A percentile compares a stretch with the other conserved stretches of the same genome.
Conservation (phyloP, 257 asterid genomes). For the Thymus quinquecostatus region DNA sequence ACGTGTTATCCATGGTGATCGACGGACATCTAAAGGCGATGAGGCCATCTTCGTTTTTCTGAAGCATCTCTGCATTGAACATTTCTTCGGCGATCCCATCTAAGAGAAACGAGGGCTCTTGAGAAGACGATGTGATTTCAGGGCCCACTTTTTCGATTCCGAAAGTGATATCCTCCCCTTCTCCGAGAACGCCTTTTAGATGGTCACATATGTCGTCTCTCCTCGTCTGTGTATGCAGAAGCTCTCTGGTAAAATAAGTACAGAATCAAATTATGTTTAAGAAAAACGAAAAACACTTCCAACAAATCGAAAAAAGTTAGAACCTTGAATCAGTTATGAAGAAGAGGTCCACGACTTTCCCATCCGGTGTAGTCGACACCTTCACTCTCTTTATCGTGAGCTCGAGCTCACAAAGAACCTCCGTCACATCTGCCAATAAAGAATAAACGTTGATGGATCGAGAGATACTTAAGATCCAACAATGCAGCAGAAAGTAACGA, state of each 20-base stretch:
- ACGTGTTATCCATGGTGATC: constrained; percentile 62
- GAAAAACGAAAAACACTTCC: too few relatives aligned
- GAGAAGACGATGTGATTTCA: constrained; percentile 68
- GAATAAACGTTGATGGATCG: too few relatives aligned
- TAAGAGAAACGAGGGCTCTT: constrained; percentile 66
- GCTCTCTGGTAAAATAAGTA: constrained; percentile 53
- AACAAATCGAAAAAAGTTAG: not conserved
- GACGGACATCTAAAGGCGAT: constrained; percentile 53
- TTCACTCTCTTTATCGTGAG: constrained; percentile 81
- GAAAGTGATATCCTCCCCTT: constrained; percentile 55
- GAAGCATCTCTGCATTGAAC: constrained; percentile 47
- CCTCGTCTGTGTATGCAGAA: constrained; percentile 64
- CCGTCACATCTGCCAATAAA: constrained; percentile 57
- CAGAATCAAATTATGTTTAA: too few relatives aligned
- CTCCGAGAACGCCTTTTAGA: constrained; percentile 64
- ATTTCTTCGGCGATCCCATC: constrained; percentile 57
- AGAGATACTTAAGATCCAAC: constrained; percentile 10
- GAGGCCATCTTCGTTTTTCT: constrained; percentile 41
- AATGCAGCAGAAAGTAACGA: constrained; percentile 13
- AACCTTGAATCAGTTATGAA: constrained; percentile 86
- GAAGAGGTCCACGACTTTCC: constrained; percentile 87
- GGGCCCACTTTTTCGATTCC: constrained; percentile 75
- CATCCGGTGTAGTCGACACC: constrained; percentile 92
- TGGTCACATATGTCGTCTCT: constrained; percentile 62
- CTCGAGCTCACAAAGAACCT: constrained; percentile 80